A percentile compares a stretch with the other conserved stretches of the same genome.
Conservation (phyloP, 306 rosid species). For the Cicer pinnatifidum region DNA sequence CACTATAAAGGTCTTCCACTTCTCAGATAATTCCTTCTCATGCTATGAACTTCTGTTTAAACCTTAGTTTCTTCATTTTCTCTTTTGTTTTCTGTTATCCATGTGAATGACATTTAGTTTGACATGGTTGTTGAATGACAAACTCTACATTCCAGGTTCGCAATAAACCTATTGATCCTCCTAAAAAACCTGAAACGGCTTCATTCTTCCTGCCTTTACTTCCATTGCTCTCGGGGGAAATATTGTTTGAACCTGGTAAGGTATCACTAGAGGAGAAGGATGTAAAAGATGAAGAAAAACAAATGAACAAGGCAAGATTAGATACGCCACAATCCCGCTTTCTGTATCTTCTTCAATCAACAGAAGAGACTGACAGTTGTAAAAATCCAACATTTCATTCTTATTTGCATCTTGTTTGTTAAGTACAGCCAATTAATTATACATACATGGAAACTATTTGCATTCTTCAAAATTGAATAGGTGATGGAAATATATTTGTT, state of each 20-base stretch:
- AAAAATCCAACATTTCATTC: conserved; percentile 41
- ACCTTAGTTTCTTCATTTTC: conserved; percentile 23
- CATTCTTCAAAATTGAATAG: conserved; percentile 3
- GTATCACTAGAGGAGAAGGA: conserved; percentile 51
- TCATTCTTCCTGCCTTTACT: conserved; percentile 92
- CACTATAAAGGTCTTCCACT: conserved; percentile 75
- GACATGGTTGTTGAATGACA: conserved; percentile 37
- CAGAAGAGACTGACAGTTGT: conserved; percentile 64
- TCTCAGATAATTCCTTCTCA: conserved; percentile 45
- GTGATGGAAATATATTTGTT: not conserved
- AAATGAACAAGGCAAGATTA: conserved; percentile 42
- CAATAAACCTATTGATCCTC: conserved; percentile 92
- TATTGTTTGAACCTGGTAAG: conserved; percentile 71
- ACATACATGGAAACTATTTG: not conserved
- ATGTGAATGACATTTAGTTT: conserved; percentile 34
- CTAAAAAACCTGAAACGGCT: conserved; percentile 93
- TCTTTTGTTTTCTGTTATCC: conserved; percentile 1
- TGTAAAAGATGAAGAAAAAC: conserved; percentile 40
- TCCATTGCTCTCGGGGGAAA: conserved; percentile 87
- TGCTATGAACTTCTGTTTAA: conserved; percentile 30
- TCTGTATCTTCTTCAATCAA: conserved; percentile 66
- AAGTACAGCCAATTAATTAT: conserved; percentile 18
- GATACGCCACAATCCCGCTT: conserved; percentile 58
- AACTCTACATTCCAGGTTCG: conserved; percentile 64
- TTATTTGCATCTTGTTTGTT: conserved; percentile 16